phyloP scores from a whole-genome alignment of 1,139 yeast species.

The Schizosaccharomyces versatilis region DNA sequence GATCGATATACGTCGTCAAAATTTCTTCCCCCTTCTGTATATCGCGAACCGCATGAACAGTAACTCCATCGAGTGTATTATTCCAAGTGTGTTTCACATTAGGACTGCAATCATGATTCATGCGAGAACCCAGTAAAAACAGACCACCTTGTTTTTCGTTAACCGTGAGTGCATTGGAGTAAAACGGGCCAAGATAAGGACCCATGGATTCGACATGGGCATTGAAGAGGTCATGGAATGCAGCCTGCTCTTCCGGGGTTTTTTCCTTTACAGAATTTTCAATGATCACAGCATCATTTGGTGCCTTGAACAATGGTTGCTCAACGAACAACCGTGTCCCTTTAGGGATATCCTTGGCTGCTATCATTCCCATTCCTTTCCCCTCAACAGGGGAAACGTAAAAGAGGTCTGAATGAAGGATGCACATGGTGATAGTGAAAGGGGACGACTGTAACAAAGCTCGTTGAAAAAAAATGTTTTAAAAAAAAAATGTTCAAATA shows the following conservation, averaged over 20 bases:
- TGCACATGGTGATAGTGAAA: no score
- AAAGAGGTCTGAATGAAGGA: background rate
- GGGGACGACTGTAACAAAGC: no score
- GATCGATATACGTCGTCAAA: background rate
- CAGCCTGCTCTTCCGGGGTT: background rate
- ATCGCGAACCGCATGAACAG: constrained; percentile 1
- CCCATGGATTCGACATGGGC: background rate
- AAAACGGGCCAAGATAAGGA: background rate
- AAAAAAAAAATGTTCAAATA: no score
- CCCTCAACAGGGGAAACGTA: background rate
- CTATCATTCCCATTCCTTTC: constrained; percentile 2
- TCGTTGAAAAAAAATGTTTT: no score
- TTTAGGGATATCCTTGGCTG: background rate
- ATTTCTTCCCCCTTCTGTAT: background rate
- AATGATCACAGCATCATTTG: background rate
- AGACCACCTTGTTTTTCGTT: background rate
- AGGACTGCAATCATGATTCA: constrained; percentile 3
- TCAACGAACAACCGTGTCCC: background rate
- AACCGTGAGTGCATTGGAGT: constrained; percentile 1
- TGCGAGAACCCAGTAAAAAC: background rate
- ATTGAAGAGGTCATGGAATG: background rate
- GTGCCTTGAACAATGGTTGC: background rate
- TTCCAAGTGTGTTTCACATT: background rate
- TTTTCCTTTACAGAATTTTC: background rate
- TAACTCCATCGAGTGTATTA: background rate